Base-by-base conservation (phyloP, 495 filamentous ascomycete species). In the Aspergillus diversus region DNA sequence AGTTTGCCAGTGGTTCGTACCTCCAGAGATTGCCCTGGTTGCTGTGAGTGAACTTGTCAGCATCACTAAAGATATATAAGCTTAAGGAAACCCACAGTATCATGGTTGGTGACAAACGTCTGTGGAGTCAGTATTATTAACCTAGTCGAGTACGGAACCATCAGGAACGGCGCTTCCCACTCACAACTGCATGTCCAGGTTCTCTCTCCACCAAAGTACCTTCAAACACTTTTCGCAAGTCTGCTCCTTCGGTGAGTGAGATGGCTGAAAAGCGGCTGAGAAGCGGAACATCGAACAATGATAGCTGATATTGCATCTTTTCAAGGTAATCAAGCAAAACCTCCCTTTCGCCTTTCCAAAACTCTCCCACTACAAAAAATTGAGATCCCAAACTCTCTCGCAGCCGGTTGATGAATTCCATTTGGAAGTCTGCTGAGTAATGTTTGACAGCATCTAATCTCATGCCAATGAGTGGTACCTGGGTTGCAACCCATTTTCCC, bases 401-500 rank as follows among this genome's bases (percentile, higher is more conserved):
- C 33, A 92, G 64, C 54, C 81, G 71, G 3, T 74, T 68, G 33
- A 90, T 80, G 62, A 91, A 89, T 4, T 83, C 76, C 33, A 77
- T 78, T 16, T 89, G 82, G 67, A 92, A 92, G 0, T 77, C 77
- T 55, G 84, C 80, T 12, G 84, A 87, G 70, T 87, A 89, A 73
- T 93, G 90, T 69, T 90, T 88, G 17, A 86, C 84, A 13, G 89
- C 90, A 71, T 93, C 90, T n/a, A 93, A 80, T 32, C 90, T 80
- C 66, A 93, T 87, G 7, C 90, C 90, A 63, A 80, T 78, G 17
- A 92, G 73, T 1, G 83, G 81, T 0, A 89, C 63, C 57, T 87
- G 71, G 1, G 81, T 73, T 0, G 76, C 79, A 49, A 93, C 78
- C 89, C 90, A 93, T 9, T 79, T 71, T 0, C 84, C 87, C 90